Evolutionary conservation across 164 flowering plant species (phyloP).

Genomic region (Vitis cinerea): DNA sequence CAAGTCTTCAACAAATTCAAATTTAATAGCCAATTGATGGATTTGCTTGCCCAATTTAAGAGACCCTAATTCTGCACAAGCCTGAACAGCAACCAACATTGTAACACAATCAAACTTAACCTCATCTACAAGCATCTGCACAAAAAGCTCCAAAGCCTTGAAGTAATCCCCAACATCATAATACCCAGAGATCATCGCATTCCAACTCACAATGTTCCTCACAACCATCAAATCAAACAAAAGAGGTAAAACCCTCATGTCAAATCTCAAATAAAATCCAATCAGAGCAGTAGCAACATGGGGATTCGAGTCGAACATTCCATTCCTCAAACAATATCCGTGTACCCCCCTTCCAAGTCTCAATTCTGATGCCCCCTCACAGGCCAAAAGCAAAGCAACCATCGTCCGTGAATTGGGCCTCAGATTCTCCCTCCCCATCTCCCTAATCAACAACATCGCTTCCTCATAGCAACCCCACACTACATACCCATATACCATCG

Average conservation of each 20-base stretch:
- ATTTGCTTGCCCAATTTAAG: slow-evolving; percentile 39
- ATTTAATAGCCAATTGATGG: slow-evolving; percentile 47
- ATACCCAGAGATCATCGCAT: slow-evolving; percentile 48
- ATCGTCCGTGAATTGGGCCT: slow-evolving; percentile 42
- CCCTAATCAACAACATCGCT: slow-evolving; percentile 26
- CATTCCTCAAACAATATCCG: slow-evolving; percentile 54
- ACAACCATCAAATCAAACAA: slow-evolving; percentile 43
- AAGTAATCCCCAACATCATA: slow-evolving; percentile 28
- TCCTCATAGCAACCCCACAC: slow-evolving; percentile 27
- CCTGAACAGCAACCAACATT: slow-evolving; percentile 42
- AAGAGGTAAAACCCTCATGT: slow-evolving; percentile 21
- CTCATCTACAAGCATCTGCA: slow-evolving; percentile 32
- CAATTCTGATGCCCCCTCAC: slow-evolving; percentile 27
- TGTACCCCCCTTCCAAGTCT: slow-evolving; percentile 34
- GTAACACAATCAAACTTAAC: slow-evolving; percentile 29
- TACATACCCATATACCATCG: slow-evolving; percentile 44
- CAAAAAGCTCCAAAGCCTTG: slow-evolving; percentile 36
- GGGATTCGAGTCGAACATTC: slow-evolving; percentile 27
- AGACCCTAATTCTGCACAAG: slow-evolving; percentile 32
- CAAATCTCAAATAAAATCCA: slow-evolving; percentile 45
- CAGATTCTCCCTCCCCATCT: slow-evolving; percentile 34
- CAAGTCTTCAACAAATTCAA: slow-evolving; percentile 24
- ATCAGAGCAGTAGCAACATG: slow-evolving; percentile 55
- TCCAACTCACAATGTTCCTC: slow-evolving; percentile 49
- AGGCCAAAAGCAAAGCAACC: slow-evolving; percentile 43